phyloP scores from a whole-genome alignment of 2,329 filamentous ascomycete genomes.

The Colletotrichum theobromicola region DNA sequence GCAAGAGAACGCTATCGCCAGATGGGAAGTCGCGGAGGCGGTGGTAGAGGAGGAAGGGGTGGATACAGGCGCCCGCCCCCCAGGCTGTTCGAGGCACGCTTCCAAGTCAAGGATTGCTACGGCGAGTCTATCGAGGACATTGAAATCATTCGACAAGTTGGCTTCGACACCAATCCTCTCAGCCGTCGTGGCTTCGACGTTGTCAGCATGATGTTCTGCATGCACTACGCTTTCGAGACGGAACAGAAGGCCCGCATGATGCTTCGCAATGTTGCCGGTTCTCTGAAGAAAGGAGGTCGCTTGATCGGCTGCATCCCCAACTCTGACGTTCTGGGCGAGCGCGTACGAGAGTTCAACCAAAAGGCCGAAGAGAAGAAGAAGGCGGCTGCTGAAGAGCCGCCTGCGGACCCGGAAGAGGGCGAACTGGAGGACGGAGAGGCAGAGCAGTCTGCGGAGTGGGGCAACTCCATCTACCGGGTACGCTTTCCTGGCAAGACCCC shows the following conservation, averaged over 20 bases:
- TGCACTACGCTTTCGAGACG: conserved; percentile 97
- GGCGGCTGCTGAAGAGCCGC: conserved; percentile 30
- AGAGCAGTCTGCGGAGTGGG: conserved; percentile 78
- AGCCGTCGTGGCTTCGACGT: conserved; percentile 87
- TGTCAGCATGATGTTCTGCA: conserved; percentile 98
- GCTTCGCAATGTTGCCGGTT: conserved; percentile 89
- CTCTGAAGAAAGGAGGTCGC: conserved; percentile 90
- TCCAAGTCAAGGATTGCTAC: conserved; percentile 92
- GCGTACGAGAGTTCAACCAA: conserved; percentile 79
- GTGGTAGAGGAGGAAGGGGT: conserved; percentile 60
- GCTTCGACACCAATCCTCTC: conserved; percentile 80
- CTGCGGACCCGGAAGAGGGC: conserved; percentile 44
- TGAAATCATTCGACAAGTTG: conserved; percentile 82
- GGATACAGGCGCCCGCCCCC: conserved; percentile 52
- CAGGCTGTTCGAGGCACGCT: conserved; percentile 81
- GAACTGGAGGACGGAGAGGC: conserved; percentile 66
- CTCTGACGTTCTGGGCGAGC: conserved; percentile 84
- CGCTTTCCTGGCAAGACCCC: conserved; percentile 85
- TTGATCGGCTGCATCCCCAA: conserved; percentile 98
- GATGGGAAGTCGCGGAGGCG: conserved; percentile 68
- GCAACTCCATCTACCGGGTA: conserved; percentile 91
- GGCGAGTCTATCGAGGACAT: conserved; percentile 83
- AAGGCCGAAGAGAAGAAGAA: conserved; percentile 47
- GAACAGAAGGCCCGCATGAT: conserved; percentile 90
- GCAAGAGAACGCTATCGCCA: conserved; percentile 81